Evolutionary conservation across 2,329 filamentous ascomycete genomes (phyloP).

Genomic region (Harringtonia aguacate): DNA sequence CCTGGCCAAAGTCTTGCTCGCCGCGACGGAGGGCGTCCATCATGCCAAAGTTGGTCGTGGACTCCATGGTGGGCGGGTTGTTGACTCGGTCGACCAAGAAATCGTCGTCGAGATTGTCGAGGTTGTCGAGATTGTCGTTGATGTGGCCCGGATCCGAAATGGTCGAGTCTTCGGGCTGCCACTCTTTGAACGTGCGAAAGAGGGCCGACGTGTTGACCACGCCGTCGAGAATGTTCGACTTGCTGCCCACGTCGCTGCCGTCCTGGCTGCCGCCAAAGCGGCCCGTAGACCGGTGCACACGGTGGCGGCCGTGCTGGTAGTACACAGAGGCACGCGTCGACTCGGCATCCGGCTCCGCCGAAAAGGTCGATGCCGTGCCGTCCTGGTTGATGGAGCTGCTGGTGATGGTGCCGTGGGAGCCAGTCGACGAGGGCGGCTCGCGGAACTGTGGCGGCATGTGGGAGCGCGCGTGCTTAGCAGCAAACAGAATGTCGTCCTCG

Average conservation of each 20-base stretch:
- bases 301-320: slow-evolving; percentile 9
- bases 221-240: slow-evolving; percentile 8
- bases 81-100: no score
- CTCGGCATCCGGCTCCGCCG: slow-evolving; percentile 12
- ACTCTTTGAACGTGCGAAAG: slow-evolving; percentile 14
- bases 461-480: slow-evolving; percentile 10
- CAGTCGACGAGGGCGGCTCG: slow-evolving; percentile 14
- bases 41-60: slow-evolving; percentile 11
- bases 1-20: background rate
- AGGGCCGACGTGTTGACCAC: slow-evolving; percentile 14
- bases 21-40: slow-evolving; percentile 3
- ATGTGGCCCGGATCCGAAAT: background rate
- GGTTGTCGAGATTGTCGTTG: background rate
- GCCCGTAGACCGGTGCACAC: slow-evolving; percentile 9
- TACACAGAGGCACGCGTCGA: slow-evolving; percentile 11
- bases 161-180: slow-evolving; percentile 9
- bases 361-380: slow-evolving; percentile 8
- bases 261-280: slow-evolving; percentile 7
- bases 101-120: background rate
- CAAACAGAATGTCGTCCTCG: slow-evolving; percentile 8
- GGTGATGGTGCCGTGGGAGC: slow-evolving; percentile 14
- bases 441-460: slow-evolving; percentile 11
- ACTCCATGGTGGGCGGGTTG: background rate
- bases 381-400: slow-evolving; percentile 8
- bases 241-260: background rate